phyloP scores from a whole-genome alignment of 2,329 filamentous ascomycete species.

The Penicillium freii region DNA sequence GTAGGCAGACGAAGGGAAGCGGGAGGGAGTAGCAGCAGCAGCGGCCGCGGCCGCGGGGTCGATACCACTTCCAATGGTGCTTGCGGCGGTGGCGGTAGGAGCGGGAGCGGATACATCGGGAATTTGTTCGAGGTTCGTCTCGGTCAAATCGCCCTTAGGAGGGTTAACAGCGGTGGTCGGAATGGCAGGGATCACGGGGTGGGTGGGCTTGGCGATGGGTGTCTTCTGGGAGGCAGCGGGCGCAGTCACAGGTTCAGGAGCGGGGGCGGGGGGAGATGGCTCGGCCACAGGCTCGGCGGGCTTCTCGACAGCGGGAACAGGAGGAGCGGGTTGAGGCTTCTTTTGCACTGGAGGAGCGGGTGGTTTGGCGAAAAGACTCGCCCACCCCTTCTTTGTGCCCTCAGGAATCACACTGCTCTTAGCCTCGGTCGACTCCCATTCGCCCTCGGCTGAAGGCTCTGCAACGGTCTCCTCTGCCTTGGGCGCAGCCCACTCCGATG shows the following conservation, averaged over 20 bases:
- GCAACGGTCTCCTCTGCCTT: conserved; percentile 22
- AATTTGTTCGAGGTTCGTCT: conserved; percentile 88
- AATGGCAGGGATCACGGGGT: conserved; percentile 36
- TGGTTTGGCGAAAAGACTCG: conserved; percentile 70
- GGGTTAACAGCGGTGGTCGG: conserved; percentile 56
- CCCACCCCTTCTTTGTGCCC: conserved; percentile 57
- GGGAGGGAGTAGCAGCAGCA: conserved; percentile 48
- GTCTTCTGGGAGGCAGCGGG: conserved; percentile 35
- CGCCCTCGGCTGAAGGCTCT: conserved; percentile 25
- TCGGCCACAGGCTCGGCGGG: conserved; percentile 30
- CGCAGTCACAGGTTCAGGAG: conserved; percentile 42
- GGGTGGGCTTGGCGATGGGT: conserved; percentile 39
- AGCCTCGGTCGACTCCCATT: conserved; percentile 25
- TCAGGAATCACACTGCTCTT: conserved; percentile 40
- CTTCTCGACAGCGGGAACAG: conserved; percentile 28
- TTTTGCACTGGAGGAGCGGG: conserved; percentile 51
- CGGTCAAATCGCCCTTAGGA: conserved; percentile 79
- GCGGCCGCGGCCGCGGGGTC: conserved; percentile 64
- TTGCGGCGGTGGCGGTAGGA: conserved; percentile 78
- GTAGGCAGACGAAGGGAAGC: conserved; percentile 68
- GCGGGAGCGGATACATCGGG: conserved; percentile 76
- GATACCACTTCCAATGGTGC: conserved; percentile 83
- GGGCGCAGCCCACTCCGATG: conserved; percentile 3
- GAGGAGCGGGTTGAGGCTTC: conserved; percentile 46
- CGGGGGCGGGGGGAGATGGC: conserved; percentile 46